Evolutionary conservation across 371 early-diverging fungal species (phyloP).

Genomic region (Cladochytrium tenue): DNA sequence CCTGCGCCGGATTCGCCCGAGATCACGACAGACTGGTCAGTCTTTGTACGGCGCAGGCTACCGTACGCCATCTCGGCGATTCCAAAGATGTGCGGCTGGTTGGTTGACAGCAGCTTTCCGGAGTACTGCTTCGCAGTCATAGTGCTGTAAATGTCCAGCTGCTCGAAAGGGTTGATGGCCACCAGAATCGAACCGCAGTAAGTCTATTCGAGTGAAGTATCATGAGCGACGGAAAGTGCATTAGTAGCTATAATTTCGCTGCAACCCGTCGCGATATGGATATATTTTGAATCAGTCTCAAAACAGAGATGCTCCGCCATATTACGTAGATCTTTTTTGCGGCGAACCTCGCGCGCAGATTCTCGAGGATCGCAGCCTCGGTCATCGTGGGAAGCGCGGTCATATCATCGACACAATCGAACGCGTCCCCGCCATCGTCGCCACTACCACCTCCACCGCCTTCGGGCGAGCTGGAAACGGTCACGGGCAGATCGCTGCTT

Average conservation of each 20-base stretch:
- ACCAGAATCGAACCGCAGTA: slow-evolving; percentile 69
- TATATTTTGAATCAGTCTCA: not conserved
- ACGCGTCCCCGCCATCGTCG: too few relatives aligned
- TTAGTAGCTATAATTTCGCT: too few relatives aligned
- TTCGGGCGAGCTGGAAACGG: too few relatives aligned
- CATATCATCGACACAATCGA: slow-evolving; percentile 50
- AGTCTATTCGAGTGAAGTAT: slow-evolving; percentile 44
- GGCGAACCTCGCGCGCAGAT: slow-evolving; percentile 37
- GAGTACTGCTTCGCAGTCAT: slow-evolving; percentile 39
- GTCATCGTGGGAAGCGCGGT: slow-evolving; percentile 43
- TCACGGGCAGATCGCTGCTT: too few relatives aligned
- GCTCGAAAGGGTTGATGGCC: slow-evolving; percentile 68
- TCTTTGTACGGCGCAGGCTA: slow-evolving; percentile 39
- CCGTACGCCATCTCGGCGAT: slow-evolving; percentile 60
- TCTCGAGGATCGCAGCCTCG: slow-evolving; percentile 45
- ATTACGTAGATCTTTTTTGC: slow-evolving; percentile 42
- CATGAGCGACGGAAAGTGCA: not conserved
- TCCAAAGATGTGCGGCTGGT: slow-evolving; percentile 67
- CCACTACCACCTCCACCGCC: too few relatives aligned
- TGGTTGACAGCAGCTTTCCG: slow-evolving; percentile 43
- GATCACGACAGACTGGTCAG: slow-evolving; percentile 68
- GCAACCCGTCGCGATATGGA: too few relatives aligned
- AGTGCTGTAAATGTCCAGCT: slow-evolving; percentile 47
- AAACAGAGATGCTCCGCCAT: not conserved
- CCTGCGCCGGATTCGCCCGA: slow-evolving; percentile 70